Evolutionary conservation across 2,329 filamentous ascomycete genomes (phyloP), one percentile per base, ranked within the genome.

Genomic region (Trichoderma harzianum): DNA sequence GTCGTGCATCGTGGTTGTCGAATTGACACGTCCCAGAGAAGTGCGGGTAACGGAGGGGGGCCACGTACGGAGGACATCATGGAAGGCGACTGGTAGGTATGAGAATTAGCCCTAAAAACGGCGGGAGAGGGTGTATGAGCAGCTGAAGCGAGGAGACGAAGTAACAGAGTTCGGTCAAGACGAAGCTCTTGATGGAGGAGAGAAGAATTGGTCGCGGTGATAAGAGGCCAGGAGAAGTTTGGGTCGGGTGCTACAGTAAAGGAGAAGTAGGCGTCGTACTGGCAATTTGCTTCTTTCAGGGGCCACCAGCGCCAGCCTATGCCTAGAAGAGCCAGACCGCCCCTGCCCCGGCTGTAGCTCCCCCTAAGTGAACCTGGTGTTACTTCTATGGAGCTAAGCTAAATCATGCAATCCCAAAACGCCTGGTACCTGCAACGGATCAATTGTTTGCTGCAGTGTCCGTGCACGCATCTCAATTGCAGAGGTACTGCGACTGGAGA

Each of bases 41-140:
- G 53, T 60, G 51, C 63, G 47, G 58, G n/a, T 24, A 30, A 43
- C 28, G 32, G 58, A 32, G 39, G 36, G 32, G 36, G 30, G n/a
- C n/a, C 7, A 72, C 71, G 14, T 73, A 71, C 69, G 68, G 77
- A 76, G 70, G 76, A 78, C 76, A 78, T 78, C 62, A 74, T 76
- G 74, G 72, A 30, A 51, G 73, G 72, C 47, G 51, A 57, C 43
- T 34, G 57, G 43, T 53, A 39, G 57, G 43, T 53, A 39, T 30
- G 36, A 51, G 39, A 18, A 34, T 34, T 30, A 39, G 36, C 53
- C 60, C 18, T 55, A 28, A 32, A 73, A 18, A 39, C 68, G 71
- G 72, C 67, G 73, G 16, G 58, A 57, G 51, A 21, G 60, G 30
- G n/a, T 61, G 71, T 14, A 39, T 26, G 47, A 63, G 66, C 57